phyloP scores from a whole-genome alignment of 306 rosid genomes.

The Canavalia ensiformis region DNA sequence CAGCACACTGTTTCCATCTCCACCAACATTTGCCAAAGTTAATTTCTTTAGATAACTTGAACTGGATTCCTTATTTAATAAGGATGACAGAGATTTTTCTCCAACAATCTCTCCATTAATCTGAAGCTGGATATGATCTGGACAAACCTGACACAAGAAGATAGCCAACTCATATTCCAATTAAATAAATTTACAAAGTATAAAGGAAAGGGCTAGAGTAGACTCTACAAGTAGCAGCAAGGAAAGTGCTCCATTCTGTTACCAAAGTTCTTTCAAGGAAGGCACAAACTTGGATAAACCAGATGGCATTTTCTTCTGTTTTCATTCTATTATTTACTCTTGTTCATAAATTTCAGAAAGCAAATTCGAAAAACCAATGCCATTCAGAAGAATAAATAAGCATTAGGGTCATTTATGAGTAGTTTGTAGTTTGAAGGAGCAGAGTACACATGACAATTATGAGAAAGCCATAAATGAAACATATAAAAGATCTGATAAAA shows the following conservation, averaged over 20 bases:
- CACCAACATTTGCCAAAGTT: constrained; percentile 66
- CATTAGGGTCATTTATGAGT: not conserved
- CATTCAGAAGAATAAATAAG: constrained; percentile 22
- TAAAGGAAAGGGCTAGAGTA: constrained; percentile 3
- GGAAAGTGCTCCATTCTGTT: constrained; percentile 18
- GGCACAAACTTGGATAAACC: constrained; percentile 5
- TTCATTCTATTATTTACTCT: constrained; percentile 11
- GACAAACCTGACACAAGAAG: constrained; percentile 66
- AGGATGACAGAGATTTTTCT: constrained; percentile 57
- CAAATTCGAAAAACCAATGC: constrained; percentile 19
- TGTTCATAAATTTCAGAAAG: constrained; percentile 24
- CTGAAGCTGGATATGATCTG: constrained; percentile 66
- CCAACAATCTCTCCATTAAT: constrained; percentile 76
- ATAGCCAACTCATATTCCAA: constrained; percentile 38
- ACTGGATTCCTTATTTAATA: constrained; percentile 48
- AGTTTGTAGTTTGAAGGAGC: not conserved
- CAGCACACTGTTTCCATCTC: constrained; percentile 58
- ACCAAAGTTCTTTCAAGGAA: constrained; percentile 19
- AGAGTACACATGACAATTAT: constrained; percentile 17
- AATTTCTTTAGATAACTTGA: constrained; percentile 54
- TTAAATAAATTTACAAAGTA: constrained; percentile 6
- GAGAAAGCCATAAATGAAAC: constrained; percentile 18
- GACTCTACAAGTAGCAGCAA: constrained; percentile 23
- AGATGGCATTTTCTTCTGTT: constrained; percentile 20
- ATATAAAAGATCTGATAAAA: constrained; percentile 9